A percentile compares a stretch with the other conserved stretches of the same genome.
Conservation (phyloP, 371 early-diverging fungal genomes). For the Mucor ambiguus region DNA sequence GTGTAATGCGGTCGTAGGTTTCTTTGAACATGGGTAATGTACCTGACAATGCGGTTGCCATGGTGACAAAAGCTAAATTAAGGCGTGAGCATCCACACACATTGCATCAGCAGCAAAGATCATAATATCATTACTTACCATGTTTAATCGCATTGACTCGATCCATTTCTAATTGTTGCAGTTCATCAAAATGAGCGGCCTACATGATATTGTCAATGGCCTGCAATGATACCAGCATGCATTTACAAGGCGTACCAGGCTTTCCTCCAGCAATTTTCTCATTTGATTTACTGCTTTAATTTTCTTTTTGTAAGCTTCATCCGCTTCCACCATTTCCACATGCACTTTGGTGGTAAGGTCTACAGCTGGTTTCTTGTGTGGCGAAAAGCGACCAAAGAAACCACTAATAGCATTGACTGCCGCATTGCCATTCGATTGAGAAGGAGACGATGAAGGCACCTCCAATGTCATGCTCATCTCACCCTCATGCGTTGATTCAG, state of each 20-base stretch:
- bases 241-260: conserved; percentile 26
- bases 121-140: conserved; percentile 25
- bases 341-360: conserved; percentile 9
- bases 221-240: background rate
- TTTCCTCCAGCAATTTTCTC: conserved; percentile 66
- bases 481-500: background rate
- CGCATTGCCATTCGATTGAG: background rate
- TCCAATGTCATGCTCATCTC: background rate
- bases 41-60: conserved; percentile 62
- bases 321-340: conserved; percentile 52
- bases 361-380: background rate
- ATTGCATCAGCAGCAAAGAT: background rate
- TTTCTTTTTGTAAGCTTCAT: conserved; percentile 58
- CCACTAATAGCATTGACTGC: background rate
- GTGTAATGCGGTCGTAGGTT: conserved; percentile 60
- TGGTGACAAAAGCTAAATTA: conserved; percentile 58
- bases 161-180: conserved; percentile 59
- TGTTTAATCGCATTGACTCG: conserved; percentile 56
- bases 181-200: conserved; percentile 59
- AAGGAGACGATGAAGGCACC: conserved; percentile 8
- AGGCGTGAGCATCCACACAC: background rate
- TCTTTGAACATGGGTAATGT: conserved; percentile 57
- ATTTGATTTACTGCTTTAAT: conserved; percentile 59
- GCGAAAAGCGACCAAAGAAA: conserved; percentile 1
- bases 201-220: background rate